These are phyloP conservation scores for Fraxinus angustifolia DNA, from an alignment of 305 asterid species.

Conservation along the genomic window DNA sequence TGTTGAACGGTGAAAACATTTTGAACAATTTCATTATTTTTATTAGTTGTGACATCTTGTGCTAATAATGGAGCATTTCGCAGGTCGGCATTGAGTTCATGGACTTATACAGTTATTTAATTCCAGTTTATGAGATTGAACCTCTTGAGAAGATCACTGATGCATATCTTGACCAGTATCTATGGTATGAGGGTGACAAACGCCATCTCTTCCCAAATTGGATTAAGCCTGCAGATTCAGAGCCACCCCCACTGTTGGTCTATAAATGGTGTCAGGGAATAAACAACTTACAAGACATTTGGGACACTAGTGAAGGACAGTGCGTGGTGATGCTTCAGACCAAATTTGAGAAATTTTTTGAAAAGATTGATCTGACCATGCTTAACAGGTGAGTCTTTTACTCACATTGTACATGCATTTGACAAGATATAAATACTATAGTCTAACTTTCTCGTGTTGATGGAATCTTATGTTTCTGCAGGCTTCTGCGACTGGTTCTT, in stretches of 20 bases:
- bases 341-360: conserved; percentile 88
- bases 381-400: conserved; percentile 56
- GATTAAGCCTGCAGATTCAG: conserved; percentile 99
- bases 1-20: neutral
- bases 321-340: conserved; percentile 99
- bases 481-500: conserved; percentile 92
- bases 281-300: conserved; percentile 79
- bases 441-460: neutral
- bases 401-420: neutral
- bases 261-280: conserved; percentile 99
- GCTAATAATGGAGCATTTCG: conserved; percentile 24
- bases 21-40: neutral
- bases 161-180: conserved; percentile 93
- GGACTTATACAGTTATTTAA: conserved; percentile 94
- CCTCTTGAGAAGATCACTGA: conserved; percentile 98
- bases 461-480: conserved; percentile 25
- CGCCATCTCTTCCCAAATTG: conserved; percentile 97
- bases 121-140: conserved; percentile 98
- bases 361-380: conserved; percentile 95
- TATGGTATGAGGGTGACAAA: conserved; percentile 98
- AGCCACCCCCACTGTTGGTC: conserved; percentile 93
- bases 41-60: neutral
- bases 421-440: neutral
- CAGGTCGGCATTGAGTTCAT: conserved; percentile 98
- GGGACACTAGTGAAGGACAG: conserved; percentile 99